These are phyloP conservation scores for Millerozyma acaciae DNA, from an alignment of 805 yeast genomes.

Conservation along the genomic window DNA sequence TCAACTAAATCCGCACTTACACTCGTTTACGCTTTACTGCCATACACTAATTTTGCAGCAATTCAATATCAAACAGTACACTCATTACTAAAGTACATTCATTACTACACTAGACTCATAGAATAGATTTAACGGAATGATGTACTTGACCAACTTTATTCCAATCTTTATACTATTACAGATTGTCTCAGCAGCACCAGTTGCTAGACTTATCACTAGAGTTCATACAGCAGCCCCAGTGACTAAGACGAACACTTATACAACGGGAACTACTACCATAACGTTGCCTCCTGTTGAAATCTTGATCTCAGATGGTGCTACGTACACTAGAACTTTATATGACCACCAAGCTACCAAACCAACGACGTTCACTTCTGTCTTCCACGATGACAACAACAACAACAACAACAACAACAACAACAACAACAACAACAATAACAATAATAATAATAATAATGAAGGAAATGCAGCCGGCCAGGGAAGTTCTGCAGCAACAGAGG, in stretches of 20 bases:
- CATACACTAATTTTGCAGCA: conserved; percentile 2
- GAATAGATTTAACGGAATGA: conserved; percentile 5
- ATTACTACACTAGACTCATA: too few species aligned
- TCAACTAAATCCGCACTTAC: too few species aligned
- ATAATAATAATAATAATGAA: conserved; percentile 1
- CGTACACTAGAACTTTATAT: conserved; percentile 45
- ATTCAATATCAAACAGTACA: not conserved
- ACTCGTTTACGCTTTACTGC: not conserved
- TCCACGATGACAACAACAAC: conserved; percentile 10
- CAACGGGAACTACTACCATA: conserved; percentile 47
- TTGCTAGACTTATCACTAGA: conserved; percentile 46
- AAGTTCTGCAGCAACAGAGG: not conserved
- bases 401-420: conserved; percentile 2
- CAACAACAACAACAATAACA: conserved; percentile 1
- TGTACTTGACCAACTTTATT: conserved; percentile 7
- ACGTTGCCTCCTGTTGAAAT: conserved; percentile 51
- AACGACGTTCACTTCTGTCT: conserved; percentile 28
- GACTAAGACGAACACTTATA: conserved; percentile 37
- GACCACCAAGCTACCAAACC: conserved; percentile 31
- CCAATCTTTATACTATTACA: conserved; percentile 16
- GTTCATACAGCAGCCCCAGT: conserved; percentile 54
- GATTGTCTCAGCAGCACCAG: conserved; percentile 28
- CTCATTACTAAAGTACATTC: too few species aligned
- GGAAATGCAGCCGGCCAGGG: not conserved
- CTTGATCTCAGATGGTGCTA: conserved; percentile 48